Percentiles rank a stretch among this genome's conserved stretches.
These are phyloP conservation scores for Diaporthe helianthi DNA, from an alignment of 2,329 filamentous ascomycete species.

Conservation along the genomic window DNA sequence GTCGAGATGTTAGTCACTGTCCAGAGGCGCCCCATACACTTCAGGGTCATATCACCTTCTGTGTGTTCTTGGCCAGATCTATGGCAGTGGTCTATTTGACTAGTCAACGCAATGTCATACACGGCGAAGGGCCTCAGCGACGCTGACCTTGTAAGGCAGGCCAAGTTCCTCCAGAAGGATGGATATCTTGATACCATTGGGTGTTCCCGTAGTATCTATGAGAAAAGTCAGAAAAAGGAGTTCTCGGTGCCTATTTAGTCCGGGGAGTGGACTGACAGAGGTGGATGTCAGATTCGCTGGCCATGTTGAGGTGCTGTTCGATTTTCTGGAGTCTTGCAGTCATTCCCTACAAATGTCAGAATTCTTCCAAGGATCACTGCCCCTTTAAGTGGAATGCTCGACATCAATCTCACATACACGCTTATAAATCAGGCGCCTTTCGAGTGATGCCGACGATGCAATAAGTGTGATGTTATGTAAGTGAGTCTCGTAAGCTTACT, in stretches of 20 bases:
- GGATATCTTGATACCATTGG: slow-evolving; percentile 89
- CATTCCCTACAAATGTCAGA: background rate
- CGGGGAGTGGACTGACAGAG: slow-evolving; percentile 54
- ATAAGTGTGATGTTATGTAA: slow-evolving; percentile 2
- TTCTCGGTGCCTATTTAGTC: background rate
- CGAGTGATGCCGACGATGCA: background rate
- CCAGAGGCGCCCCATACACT: background rate
- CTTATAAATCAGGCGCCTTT: slow-evolving; percentile 33
- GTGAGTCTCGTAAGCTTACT: slow-evolving; percentile 20
- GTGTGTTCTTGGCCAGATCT: slow-evolving; percentile 65
- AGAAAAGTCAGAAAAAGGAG: background rate
- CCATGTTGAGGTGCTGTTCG: slow-evolving; percentile 47
- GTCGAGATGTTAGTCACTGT: background rate
- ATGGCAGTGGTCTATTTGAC: slow-evolving; percentile 45
- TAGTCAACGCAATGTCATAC: background rate
- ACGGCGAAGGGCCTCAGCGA: no score
- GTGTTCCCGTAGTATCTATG: slow-evolving; percentile 74
- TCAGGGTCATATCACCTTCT: slow-evolving; percentile 53
- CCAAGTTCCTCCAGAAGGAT: slow-evolving; percentile 87
- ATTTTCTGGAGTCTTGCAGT: slow-evolving; percentile 33
- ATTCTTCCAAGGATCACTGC: background rate
- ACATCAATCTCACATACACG: background rate
- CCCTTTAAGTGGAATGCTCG: background rate
- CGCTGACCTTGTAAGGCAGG: slow-evolving; percentile 74
- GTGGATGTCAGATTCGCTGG: slow-evolving; percentile 68